Base-by-base conservation (phyloP, 805 yeast species). In the Ogataea haglerorum region DNA sequence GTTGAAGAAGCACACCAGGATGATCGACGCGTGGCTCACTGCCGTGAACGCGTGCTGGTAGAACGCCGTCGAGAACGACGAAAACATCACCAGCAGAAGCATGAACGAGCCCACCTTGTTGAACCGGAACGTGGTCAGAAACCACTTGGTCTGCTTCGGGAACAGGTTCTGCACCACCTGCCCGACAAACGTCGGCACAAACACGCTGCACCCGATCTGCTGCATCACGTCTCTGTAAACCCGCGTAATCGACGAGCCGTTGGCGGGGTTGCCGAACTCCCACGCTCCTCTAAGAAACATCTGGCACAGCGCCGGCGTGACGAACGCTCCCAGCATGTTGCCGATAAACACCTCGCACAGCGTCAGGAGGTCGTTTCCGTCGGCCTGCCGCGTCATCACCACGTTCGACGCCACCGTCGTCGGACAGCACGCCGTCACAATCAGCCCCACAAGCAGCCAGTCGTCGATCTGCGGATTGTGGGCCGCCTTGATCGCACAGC, bases 351-450 rank as follows among this genome's bases (percentile, higher is more conserved):
- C 96, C 59, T 87, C 95, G 58, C 93, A 82, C 6, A 87, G 67
- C 14, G 95, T 82, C 38, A 88, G 64, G 13, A 56, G 46, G 49
- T 78, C 90, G 61, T 88, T 86, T 7, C 96, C 96, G 49, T 82
- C 80, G 0, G 96, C 95, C 43, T 75, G 75, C 38, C 80, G 73
- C 5, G 96, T 89, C 96, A 89, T 89, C 21, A 89, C 90, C 21
- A 89, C 96, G 58, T 89, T 89, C 2, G 96, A 87, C 0, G 90
- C 78, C 14, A 89, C 95, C 0, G 96, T 89, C 7, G 96, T 89
- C 21, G 96, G 96, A 60, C 95, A 85, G 10, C 91, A 76, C 22
- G 86, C 85, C 2, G 95, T 85, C 33, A 87, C 83, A 14, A 89
- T 76, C 43, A 89, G 62, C 1, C 96, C 96, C 10, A 84, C 84